Percentiles rank a stretch among this genome's conserved stretches.
phyloP scores from a whole-genome alignment of 805 yeast species.

The Spathaspora passalidarum region DNA sequence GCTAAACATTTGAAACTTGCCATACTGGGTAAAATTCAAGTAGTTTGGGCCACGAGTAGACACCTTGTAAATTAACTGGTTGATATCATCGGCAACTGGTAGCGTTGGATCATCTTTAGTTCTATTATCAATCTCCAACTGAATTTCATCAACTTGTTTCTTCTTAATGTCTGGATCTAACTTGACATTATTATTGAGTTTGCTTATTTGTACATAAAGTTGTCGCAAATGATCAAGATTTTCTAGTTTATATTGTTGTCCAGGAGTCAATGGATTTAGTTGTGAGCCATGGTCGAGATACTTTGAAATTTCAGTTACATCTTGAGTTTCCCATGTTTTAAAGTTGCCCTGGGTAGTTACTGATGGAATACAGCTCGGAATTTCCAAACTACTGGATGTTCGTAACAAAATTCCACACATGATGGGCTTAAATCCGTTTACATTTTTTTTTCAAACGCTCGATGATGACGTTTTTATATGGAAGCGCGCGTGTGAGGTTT shows the following conservation, averaged over 20 bases:
- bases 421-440: background rate
- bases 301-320: background rate
- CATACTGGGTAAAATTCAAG: conserved; percentile 16
- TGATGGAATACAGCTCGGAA: conserved; percentile 8
- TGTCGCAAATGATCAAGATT: conserved; percentile 23
- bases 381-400: conserved; percentile 9
- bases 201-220: conserved; percentile 21
- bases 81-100: conserved; percentile 1
- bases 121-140: conserved; percentile 13
- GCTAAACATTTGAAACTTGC: conserved; percentile 44
- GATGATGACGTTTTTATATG: background rate
- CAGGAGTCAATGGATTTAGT: conserved; percentile 6
- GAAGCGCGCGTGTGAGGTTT: background rate
- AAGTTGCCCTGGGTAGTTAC: background rate
- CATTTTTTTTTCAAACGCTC: background rate
- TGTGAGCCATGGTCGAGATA: conserved; percentile 7
- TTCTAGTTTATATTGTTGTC: conserved; percentile 26
- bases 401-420: conserved; percentile 61
- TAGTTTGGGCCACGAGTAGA: conserved; percentile 66
- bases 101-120: background rate
- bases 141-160: conserved; percentile 12
- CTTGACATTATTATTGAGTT: conserved; percentile 28
- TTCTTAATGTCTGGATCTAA: conserved; percentile 11
- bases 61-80: conserved; percentile 40
- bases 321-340: conserved; percentile 10